These are phyloP conservation scores for Schizothecium vesticola DNA, from an alignment of 495 filamentous ascomycete genomes.

Conservation along the genomic window DNA sequence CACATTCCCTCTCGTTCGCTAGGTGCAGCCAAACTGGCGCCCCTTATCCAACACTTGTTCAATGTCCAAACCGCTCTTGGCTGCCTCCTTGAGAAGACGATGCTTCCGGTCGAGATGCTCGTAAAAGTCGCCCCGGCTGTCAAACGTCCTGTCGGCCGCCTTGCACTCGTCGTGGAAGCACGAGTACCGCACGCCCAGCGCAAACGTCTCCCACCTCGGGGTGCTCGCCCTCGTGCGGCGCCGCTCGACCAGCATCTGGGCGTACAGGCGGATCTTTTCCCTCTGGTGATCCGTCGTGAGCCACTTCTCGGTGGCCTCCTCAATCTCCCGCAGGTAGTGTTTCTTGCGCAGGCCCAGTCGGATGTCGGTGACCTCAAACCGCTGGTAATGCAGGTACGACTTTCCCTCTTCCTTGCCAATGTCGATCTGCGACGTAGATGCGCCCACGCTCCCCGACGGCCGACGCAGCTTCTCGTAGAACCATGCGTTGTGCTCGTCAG, in stretches of 20 bases:
- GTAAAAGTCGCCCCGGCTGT: constrained; percentile 23
- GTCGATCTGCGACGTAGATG: not conserved
- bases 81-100: constrained; percentile 13
- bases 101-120: constrained; percentile 26
- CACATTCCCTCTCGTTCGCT: not conserved
- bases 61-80: constrained; percentile 15
- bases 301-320: constrained; percentile 23
- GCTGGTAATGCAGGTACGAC: constrained; percentile 25
- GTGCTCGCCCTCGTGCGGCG: constrained; percentile 22
- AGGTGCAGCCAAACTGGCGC: constrained; percentile 24
- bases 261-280: constrained; percentile 16
- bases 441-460: not conserved
- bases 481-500: constrained; percentile 31
- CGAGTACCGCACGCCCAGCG: constrained; percentile 26
- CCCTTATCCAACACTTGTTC: constrained; percentile 27
- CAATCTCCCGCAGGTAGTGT: constrained; percentile 22
- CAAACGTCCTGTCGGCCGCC: constrained; percentile 7
- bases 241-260: constrained; percentile 18
- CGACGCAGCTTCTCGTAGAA: constrained; percentile 27
- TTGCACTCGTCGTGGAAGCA: constrained; percentile 24
- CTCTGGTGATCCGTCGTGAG: constrained; percentile 12
- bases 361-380: constrained; percentile 24
- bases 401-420: constrained; percentile 15
- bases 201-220: constrained; percentile 29
- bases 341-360: constrained; percentile 22